These are phyloP conservation scores for Mimosa bimucronata DNA, from an alignment of 306 rosid genomes.

Conservation along the genomic window DNA sequence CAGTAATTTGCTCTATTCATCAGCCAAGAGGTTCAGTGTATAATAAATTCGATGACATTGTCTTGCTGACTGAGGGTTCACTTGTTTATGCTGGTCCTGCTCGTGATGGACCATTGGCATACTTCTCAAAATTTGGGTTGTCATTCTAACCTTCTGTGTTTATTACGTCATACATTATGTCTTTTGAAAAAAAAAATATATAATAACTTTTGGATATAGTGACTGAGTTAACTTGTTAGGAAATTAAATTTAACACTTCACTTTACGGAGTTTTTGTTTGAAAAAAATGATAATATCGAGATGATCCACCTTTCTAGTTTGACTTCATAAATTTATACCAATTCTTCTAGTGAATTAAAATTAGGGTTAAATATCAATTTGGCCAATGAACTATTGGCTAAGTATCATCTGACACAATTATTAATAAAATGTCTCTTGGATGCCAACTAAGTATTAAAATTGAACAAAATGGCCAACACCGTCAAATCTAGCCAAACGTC, in stretches of 20 bases:
- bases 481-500: too few species aligned
- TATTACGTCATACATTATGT: slow-evolving; percentile 27
- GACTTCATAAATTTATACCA: slow-evolving; percentile 1
- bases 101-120: slow-evolving; percentile 64
- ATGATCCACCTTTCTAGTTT: slow-evolving; percentile 19
- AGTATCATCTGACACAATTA: too few species aligned
- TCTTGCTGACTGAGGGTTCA: slow-evolving; percentile 87
- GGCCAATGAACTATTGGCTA: too few species aligned
- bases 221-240: slow-evolving; percentile 6
- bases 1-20: slow-evolving; percentile 93
- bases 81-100: slow-evolving; percentile 96
- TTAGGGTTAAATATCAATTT: too few species aligned
- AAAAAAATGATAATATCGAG: slow-evolving; percentile 8
- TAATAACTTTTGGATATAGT: slow-evolving; percentile 1
- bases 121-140: slow-evolving; percentile 87
- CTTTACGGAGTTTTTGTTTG: background rate
- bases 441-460: too few species aligned
- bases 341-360: background rate
- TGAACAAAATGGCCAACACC: too few species aligned
- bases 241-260: slow-evolving; percentile 19
- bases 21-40: slow-evolving; percentile 96
- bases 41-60: slow-evolving; percentile 83
- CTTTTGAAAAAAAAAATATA: slow-evolving; percentile 6
- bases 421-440: too few species aligned
- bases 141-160: slow-evolving; percentile 41